phyloP scores from a whole-genome alignment of 2,329 filamentous ascomycete species.

The Decorospora gaudefroyi region DNA sequence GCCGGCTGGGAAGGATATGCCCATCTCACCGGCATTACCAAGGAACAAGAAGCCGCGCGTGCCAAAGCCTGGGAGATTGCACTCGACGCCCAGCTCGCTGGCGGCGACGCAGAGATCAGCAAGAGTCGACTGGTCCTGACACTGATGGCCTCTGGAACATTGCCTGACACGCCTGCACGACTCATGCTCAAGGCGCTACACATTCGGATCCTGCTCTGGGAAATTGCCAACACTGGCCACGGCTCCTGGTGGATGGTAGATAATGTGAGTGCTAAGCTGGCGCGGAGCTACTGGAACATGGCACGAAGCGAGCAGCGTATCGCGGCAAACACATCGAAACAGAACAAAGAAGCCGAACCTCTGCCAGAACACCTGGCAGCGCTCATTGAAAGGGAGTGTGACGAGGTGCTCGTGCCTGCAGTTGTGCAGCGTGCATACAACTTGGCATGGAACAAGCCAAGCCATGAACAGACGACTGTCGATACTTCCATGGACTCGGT shows the following conservation, averaged over 20 bases:
- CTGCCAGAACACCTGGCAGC: slow-evolving; percentile 76
- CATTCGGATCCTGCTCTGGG: slow-evolving; percentile 86
- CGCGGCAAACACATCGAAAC: slow-evolving; percentile 44
- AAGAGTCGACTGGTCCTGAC: slow-evolving; percentile 84
- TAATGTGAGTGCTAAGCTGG: slow-evolving; percentile 71
- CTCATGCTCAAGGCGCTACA: slow-evolving; percentile 93
- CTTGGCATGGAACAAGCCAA: slow-evolving; percentile 82
- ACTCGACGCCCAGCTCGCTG: slow-evolving; percentile 87
- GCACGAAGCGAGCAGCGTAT: slow-evolving; percentile 67
- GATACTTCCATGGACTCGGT: slow-evolving; percentile 80
- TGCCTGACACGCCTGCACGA: slow-evolving; percentile 79
- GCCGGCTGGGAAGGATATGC: slow-evolving; percentile 80
- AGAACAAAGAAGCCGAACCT: slow-evolving; percentile 62
- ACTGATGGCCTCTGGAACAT: slow-evolving; percentile 81
- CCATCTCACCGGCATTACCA: slow-evolving; percentile 75
- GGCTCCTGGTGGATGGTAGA: slow-evolving; percentile 68
- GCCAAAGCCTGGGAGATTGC: slow-evolving; percentile 93
- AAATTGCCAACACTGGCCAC: slow-evolving; percentile 68
- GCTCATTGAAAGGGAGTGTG: slow-evolving; percentile 77
- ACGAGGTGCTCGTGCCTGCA: slow-evolving; percentile 75
- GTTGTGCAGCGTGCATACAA: slow-evolving; percentile 88
- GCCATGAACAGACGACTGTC: slow-evolving; percentile 65
- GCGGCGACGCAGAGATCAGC: slow-evolving; percentile 87
- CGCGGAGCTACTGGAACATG: slow-evolving; percentile 78
- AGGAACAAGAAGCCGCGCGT: slow-evolving; percentile 82